Base-by-base conservation (phyloP, 371 early-diverging fungal species). In the Lichtheimia ornata region DNA sequence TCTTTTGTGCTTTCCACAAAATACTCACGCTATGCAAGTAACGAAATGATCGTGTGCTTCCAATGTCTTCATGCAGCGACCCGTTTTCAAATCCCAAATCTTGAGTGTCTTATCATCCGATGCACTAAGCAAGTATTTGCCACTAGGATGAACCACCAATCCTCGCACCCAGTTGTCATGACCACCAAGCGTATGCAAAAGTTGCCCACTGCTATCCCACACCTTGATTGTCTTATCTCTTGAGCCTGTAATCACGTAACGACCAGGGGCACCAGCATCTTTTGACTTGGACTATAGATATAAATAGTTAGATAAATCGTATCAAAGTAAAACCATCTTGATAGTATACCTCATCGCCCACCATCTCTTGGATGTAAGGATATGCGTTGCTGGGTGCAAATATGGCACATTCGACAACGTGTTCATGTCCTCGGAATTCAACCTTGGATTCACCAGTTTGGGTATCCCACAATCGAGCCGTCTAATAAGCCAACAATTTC, bases 141-240 rank as follows among this genome's bases (percentile, higher is more conserved):
- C 93, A 40, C 82, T 85, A 0, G 96, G 91, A 61, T 93, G 92
- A 62, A 94, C 84, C 12, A 84, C 85, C 30, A 97, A 64, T 15
- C 87, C 91, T 30, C 97, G 87, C 13, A 97, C 90, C 97, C 97
- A 97, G 69, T 95, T 96, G 63, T 97, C 97, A 63, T 97, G 97
- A 3, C 97, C 97, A 45, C 52, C 57, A 14, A 59, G 49, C 15
- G 62, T 22, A 20, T 55, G 67, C 57, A 95, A 69, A 43, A 91
- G 79, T 61, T 94, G 89, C 20, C 85, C 89, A 18, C 91, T 80
- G n/a, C 71, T 65, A 63, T 94, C 93, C 95, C 95, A 97, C 17
- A 97, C 72, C 63, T 87, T 89, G 58, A 97, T 88, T 0, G 91
- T 88, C 64, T 94, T 94, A 71, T 97, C 97, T 59, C 97, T 82